A percentile compares a stretch with the other conserved stretches of the same genome.
These are phyloP conservation scores for Beauveria pseudobassiana DNA, from an alignment of 2,329 filamentous ascomycete genomes.

Conservation along the genomic window DNA sequence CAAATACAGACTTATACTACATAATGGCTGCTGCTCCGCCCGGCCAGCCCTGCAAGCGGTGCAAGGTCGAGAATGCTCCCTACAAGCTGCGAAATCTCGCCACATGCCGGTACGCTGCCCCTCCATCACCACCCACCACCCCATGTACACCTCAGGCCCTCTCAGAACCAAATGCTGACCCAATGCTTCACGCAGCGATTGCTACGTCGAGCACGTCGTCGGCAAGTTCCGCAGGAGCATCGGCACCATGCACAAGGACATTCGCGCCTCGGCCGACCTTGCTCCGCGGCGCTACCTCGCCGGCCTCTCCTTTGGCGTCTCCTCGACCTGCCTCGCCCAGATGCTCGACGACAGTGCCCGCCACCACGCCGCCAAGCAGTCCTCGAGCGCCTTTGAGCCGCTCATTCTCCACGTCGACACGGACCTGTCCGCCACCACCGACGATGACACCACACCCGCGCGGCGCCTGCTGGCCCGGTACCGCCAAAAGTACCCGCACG, in stretches of 20 bases:
- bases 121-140: neutral
- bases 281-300: slow-evolving; percentile 51
- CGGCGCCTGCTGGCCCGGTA: slow-evolving; percentile 44
- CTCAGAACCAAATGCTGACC: slow-evolving; percentile 2
- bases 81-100: slow-evolving; percentile 18
- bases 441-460: slow-evolving; percentile 23
- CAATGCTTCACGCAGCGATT: slow-evolving; percentile 31
- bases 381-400: slow-evolving; percentile 61
- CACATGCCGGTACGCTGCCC: slow-evolving; percentile 19
- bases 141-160: too few relatives aligned
- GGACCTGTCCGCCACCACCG: slow-evolving; percentile 20
- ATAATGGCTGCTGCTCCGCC: neutral
- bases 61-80: slow-evolving; percentile 15
- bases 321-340: slow-evolving; percentile 70
- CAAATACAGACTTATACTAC: neutral
- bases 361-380: slow-evolving; percentile 56
- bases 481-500: slow-evolving; percentile 54
- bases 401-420: slow-evolving; percentile 50
- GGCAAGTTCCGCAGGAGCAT: slow-evolving; percentile 74
- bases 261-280: slow-evolving; percentile 27
- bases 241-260: slow-evolving; percentile 42
- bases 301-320: slow-evolving; percentile 76
- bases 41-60: slow-evolving; percentile 15
- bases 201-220: slow-evolving; percentile 70
- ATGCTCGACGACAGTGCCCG: slow-evolving; percentile 64